phyloP scores from a whole-genome alignment of 2,329 filamentous ascomycete genomes.

The Aspergillus cejpii region DNA sequence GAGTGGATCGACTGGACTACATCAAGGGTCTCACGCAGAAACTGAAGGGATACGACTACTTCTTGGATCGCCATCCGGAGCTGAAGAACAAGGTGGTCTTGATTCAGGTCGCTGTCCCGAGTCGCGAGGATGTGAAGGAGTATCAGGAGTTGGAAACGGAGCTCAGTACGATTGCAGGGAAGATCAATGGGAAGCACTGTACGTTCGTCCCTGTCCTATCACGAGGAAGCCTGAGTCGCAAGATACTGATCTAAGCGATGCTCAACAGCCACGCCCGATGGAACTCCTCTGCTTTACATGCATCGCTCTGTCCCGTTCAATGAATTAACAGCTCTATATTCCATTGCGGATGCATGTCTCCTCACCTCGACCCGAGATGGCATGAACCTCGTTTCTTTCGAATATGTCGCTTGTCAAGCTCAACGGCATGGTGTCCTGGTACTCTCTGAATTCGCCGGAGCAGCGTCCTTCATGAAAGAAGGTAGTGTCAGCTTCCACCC shows the following conservation, averaged over 20 bases:
- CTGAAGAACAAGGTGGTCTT: constrained; percentile 90
- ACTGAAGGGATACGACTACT: constrained; percentile 83
- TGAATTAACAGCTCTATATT: constrained; percentile 87
- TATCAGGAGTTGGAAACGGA: constrained; percentile 89
- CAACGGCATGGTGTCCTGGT: constrained; percentile 85
- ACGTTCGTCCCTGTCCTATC: constrained; percentile 11
- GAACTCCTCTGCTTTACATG: constrained; percentile 93
- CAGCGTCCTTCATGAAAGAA: constrained; percentile 73
- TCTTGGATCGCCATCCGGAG: constrained; percentile 85
- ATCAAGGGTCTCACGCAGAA: constrained; percentile 97
- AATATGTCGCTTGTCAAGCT: constrained; percentile 88
- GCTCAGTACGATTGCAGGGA: constrained; percentile 84
- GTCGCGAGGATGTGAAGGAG: constrained; percentile 76
- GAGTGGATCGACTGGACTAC: constrained; percentile 89
- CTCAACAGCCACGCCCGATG: constrained; percentile 67
- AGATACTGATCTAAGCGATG: not conserved
- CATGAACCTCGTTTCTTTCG: constrained; percentile 96
- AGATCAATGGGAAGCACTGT: constrained; percentile 89
- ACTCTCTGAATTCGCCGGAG: constrained; percentile 90
- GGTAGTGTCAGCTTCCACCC: constrained; percentile 88
- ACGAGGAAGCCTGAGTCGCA: too few relatives aligned
- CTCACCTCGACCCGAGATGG: constrained; percentile 87
- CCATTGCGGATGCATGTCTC: constrained; percentile 77
- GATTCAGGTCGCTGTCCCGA: constrained; percentile 88
- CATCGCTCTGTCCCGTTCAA: constrained; percentile 91